A percentile compares a stretch with the other conserved stretches of the same genome.
Evolutionary conservation across 345 rosid genomes (phyloP).

Genomic region (Heritiera fomes): DNA sequence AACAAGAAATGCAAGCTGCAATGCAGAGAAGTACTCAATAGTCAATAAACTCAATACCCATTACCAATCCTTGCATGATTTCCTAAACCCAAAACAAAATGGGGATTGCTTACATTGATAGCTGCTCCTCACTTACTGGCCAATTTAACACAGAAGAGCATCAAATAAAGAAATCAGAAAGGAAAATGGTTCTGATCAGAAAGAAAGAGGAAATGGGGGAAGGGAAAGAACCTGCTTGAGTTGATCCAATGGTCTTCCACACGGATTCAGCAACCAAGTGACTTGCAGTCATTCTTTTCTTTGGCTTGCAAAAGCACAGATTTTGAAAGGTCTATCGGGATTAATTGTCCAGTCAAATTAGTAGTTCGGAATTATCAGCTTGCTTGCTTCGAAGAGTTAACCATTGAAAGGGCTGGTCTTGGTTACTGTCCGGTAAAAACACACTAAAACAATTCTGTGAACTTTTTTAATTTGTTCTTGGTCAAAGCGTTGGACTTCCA

Average conservation of each 20-base stretch:
- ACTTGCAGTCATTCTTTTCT: slow-evolving; percentile 29
- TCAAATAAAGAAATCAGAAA: not conserved
- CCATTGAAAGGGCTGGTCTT: too few relatives aligned
- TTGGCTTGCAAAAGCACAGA: not conserved
- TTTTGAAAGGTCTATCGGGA: not conserved
- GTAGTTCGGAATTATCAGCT: too few relatives aligned
- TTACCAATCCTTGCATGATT: not conserved
- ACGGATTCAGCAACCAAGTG: slow-evolving; percentile 48
- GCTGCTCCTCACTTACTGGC: slow-evolving; percentile 71
- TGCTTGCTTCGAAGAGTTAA: too few relatives aligned
- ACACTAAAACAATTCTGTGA: not conserved
- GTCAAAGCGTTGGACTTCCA: not conserved
- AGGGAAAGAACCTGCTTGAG: slow-evolving; percentile 41
- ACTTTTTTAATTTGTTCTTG: not conserved
- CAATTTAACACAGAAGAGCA: not conserved
- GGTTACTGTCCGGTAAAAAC: too few relatives aligned
- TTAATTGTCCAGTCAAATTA: too few relatives aligned
- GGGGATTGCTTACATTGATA: slow-evolving; percentile 56
- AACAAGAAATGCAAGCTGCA: slow-evolving; percentile 81
- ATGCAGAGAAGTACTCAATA: not conserved
- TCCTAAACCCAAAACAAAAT: not conserved
- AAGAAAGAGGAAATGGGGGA: not conserved
- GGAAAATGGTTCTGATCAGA: not conserved
- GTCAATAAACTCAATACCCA: not conserved
- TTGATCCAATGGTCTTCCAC: slow-evolving; percentile 49